Conservation (phyloP, 106 monocot species). For the Amphibolis antarctica region DNA sequence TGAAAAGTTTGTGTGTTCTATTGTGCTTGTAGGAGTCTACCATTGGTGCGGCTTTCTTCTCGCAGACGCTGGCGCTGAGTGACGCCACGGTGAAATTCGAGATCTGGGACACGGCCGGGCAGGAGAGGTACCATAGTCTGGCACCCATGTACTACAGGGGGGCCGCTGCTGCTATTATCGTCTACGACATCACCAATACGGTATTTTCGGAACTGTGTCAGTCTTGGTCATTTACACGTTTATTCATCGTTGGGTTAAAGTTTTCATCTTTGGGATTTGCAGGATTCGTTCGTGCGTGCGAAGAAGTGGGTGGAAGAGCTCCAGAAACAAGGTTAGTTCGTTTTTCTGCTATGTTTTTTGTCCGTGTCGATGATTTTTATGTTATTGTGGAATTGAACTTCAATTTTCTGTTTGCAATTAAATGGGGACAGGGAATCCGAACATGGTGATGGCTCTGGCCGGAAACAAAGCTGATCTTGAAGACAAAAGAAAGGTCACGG, state of each 20-base stretch:
- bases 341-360: not conserved
- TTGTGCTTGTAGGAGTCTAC: conserved; percentile 63
- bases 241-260: not conserved
- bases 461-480: conserved; percentile 58
- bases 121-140: conserved; percentile 92
- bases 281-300: conserved; percentile 80
- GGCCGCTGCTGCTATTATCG: conserved; percentile 87
- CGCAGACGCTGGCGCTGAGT: conserved; percentile 78
- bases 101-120: conserved; percentile 98
- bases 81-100: conserved; percentile 95
- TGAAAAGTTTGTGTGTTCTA: not conserved
- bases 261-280: conserved; percentile 5
- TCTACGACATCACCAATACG: conserved; percentile 82
- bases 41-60: conserved; percentile 96
- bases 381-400: too few species aligned
- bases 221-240: not conserved
- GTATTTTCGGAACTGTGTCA: conserved; percentile 13
- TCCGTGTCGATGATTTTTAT: too few species aligned
- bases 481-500: conserved; percentile 46
- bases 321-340: conserved; percentile 61
- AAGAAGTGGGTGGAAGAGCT: conserved; percentile 95
- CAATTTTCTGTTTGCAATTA: not conserved
- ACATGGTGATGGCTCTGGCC: conserved; percentile 55
- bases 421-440: conserved; percentile 37
- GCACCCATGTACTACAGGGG: conserved; percentile 99